Evolutionary conservation across 805 yeast species (phyloP).

Genomic region (Cyberlindnera samutprakarnensis): DNA sequence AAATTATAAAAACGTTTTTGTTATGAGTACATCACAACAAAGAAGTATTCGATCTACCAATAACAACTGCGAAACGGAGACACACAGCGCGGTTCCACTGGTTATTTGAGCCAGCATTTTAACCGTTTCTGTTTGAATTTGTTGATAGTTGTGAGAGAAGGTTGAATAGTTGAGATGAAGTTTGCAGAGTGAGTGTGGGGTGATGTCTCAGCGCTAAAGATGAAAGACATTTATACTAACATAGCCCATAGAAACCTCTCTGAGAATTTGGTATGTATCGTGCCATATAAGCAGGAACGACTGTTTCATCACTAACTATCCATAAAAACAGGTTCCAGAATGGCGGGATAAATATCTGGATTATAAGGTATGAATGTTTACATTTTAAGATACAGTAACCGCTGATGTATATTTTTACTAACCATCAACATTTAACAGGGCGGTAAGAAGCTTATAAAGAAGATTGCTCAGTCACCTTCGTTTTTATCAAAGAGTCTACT

Average conservation of each 20-base stretch:
- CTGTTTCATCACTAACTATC: background rate
- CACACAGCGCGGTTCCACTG: too few relatives aligned
- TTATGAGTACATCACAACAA: too few relatives aligned
- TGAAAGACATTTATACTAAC: background rate
- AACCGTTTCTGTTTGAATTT: too few relatives aligned
- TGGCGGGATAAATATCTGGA: slow-evolving; percentile 82
- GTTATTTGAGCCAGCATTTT: background rate
- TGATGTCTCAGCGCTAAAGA: too few relatives aligned
- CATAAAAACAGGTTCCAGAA: slow-evolving; percentile 45
- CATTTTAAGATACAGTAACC: too few relatives aligned
- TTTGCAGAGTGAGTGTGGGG: slow-evolving; percentile 13
- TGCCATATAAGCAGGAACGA: background rate
- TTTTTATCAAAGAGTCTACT: slow-evolving; percentile 1
- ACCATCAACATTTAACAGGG: slow-evolving; percentile 7
- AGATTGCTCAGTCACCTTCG: slow-evolving; percentile 15
- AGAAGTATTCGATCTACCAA: too few relatives aligned
- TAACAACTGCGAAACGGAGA: too few relatives aligned
- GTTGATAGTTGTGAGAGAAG: background rate
- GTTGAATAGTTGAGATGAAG: slow-evolving; percentile 8
- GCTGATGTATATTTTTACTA: background rate
- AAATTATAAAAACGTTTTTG: too few relatives aligned
- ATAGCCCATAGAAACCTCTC: slow-evolving; percentile 6
- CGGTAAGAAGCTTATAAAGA: slow-evolving; percentile 24
- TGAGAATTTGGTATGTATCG: slow-evolving; percentile 20
- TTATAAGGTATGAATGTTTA: slow-evolving; percentile 37